phyloP scores from a whole-genome alignment of 2,329 filamentous ascomycete species.

The Aplosporella prunicola region DNA sequence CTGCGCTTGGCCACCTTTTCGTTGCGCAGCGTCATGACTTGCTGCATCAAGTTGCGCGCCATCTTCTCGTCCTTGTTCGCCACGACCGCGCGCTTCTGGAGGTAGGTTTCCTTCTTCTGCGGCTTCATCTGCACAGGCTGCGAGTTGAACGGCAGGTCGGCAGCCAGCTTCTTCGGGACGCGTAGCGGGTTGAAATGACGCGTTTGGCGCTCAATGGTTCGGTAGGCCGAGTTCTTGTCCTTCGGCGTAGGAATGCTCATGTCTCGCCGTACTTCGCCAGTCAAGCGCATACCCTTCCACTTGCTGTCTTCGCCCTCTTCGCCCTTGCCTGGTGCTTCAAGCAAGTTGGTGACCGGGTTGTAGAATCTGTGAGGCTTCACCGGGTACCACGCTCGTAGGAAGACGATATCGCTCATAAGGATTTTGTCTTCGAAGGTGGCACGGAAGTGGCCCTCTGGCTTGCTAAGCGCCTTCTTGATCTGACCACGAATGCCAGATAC shows the following conservation, averaged over 20 bases:
- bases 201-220: constrained; percentile 44
- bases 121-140: constrained; percentile 77
- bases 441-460: constrained; percentile 91
- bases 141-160: constrained; percentile 81
- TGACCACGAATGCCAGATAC: constrained; percentile 93
- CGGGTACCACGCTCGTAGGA: constrained; percentile 93
- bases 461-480: constrained; percentile 89
- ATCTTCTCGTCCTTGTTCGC: constrained; percentile 74
- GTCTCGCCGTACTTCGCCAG: constrained; percentile 77
- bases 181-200: constrained; percentile 51
- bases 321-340: constrained; percentile 44
- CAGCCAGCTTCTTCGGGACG: constrained; percentile 70
- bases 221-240: constrained; percentile 79
- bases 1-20: constrained; percentile 79
- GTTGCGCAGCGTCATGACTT: constrained; percentile 80
- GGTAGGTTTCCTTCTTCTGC: constrained; percentile 73
- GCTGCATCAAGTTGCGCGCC: constrained; percentile 81
- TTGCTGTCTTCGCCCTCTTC: constrained; percentile 26
- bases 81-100: constrained; percentile 90
- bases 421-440: constrained; percentile 99
- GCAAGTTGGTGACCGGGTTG: constrained; percentile 87
- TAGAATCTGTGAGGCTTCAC: constrained; percentile 94
- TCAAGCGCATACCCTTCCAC: constrained; percentile 90
- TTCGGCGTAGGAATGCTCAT: constrained; percentile 67
- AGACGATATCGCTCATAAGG: constrained; percentile 91